phyloP scores from a whole-genome alignment of 371 early-diverging fungal genomes.

The Dinochytrium kinnereticum region DNA sequence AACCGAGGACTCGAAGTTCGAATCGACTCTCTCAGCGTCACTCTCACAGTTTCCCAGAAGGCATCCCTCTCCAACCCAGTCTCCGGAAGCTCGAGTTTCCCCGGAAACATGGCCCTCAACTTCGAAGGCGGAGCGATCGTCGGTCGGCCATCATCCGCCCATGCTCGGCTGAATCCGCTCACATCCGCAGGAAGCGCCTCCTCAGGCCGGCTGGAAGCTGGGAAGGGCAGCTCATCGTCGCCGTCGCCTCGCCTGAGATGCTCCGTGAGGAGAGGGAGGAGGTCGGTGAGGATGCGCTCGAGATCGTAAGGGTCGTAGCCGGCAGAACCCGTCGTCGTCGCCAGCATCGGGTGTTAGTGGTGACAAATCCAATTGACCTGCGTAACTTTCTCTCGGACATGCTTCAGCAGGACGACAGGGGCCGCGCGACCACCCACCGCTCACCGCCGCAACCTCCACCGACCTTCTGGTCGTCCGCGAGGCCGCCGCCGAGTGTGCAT shows the following conservation, averaged over 20 bases:
- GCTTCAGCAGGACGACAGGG: no score
- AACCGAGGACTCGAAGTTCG: slow-evolving; percentile 71
- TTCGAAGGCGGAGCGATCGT: slow-evolving; percentile 12
- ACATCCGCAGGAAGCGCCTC: no score
- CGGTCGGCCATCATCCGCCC: neutral
- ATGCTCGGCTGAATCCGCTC: no score
- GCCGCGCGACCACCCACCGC: no score
- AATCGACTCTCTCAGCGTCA: slow-evolving; percentile 65
- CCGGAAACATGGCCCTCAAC: slow-evolving; percentile 1
- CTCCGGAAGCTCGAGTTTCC: slow-evolving; percentile 43
- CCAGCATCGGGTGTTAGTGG: no score
- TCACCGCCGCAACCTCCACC: no score
- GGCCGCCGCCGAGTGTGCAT: no score
- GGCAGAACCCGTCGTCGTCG: no score
- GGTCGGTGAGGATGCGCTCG: neutral
- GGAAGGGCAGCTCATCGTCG: neutral
- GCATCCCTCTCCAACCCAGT: slow-evolving; percentile 61
- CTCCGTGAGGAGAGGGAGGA: neutral
- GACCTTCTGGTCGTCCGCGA: no score
- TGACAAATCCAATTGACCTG: no score
- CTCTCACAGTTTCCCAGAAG: slow-evolving; percentile 57
- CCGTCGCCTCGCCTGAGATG: neutral
- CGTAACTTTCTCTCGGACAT: no score
- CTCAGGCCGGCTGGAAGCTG: neutral
- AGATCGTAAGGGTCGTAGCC: neutral